Evolutionary conservation across 345 rosid species (phyloP).

Genomic region (Gossypium rotundifolium): DNA sequence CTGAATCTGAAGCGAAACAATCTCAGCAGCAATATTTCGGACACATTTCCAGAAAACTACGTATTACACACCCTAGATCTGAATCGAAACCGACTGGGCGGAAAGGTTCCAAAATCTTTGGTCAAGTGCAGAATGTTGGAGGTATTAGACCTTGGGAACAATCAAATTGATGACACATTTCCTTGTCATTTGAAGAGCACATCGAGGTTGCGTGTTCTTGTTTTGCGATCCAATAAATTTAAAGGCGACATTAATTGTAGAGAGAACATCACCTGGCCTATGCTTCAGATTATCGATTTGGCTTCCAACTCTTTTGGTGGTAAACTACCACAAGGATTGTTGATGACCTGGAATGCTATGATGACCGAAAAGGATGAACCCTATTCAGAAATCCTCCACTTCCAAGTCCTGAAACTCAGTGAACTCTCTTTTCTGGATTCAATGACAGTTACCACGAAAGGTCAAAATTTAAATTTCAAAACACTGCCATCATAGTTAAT

Average conservation of each 20-base stretch:
- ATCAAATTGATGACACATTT: constrained; percentile 23
- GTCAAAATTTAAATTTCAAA: not conserved
- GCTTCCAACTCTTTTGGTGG: constrained; percentile 33
- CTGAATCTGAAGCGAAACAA: constrained; percentile 10
- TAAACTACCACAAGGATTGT: not conserved
- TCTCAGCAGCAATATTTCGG: constrained; percentile 5
- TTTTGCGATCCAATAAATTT: constrained; percentile 29
- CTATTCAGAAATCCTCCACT: constrained; percentile 13
- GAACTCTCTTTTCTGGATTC: constrained; percentile 26
- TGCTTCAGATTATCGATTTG: constrained; percentile 37
- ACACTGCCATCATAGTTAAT: no score
- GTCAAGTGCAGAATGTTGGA: constrained; percentile 26
- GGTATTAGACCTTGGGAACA: constrained; percentile 36
- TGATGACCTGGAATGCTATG: constrained; percentile 34
- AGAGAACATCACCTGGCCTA: not conserved
- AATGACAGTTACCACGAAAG: constrained; percentile 36
- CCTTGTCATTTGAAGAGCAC: constrained; percentile 31
- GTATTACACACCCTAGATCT: constrained; percentile 28
- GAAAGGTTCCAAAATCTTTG: constrained; percentile 26
- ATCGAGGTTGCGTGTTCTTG: constrained; percentile 32
- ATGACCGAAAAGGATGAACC: not conserved
- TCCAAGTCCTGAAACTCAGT: not conserved
- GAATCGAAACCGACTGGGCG: constrained; percentile 25
- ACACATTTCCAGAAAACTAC: constrained; percentile 13
- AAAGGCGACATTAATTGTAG: constrained; percentile 12